Evolutionary conservation across 441 rosid genomes (phyloP).

Genomic region (Dalechampia spathulata): DNA sequence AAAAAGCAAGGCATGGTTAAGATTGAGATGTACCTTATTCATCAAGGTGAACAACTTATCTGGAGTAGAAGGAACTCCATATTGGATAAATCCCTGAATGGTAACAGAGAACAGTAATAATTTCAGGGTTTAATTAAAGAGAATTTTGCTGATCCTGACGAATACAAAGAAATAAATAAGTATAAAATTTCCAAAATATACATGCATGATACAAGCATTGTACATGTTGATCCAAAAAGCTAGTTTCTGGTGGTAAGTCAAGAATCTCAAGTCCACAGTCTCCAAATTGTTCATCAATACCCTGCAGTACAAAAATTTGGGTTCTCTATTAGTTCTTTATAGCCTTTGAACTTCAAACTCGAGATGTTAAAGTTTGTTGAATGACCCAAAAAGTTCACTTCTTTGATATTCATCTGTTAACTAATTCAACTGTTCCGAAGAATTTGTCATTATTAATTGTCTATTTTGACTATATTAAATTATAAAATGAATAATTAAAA

Average conservation of each 20-base stretch:
- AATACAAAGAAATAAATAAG: background rate
- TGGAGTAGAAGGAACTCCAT: conserved; percentile 73
- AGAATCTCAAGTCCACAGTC: conserved; percentile 53
- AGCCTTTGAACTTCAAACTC: no score
- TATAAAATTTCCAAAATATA: conserved; percentile 26
- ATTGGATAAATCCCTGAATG: conserved; percentile 80
- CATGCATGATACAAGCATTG: conserved; percentile 98
- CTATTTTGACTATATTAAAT: no score
- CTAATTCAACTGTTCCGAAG: no score
- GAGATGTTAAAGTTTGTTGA: no score
- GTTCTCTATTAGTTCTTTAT: no score
- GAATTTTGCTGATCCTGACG: no score
- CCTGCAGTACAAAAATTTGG: conserved; percentile 50
- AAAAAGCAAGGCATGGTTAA: background rate
- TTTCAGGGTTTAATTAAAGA: no score
- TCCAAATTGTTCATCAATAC: conserved; percentile 62
- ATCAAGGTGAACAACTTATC: conserved; percentile 56
- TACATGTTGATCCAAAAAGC: conserved; percentile 99
- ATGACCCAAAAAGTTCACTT: no score
- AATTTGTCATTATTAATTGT: no score
- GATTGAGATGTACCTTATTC: conserved; percentile 50
- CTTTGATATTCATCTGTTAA: no score
- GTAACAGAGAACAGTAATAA: background rate
- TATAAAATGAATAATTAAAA: no score
- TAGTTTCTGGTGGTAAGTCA: conserved; percentile 68